Conservation (phyloP, 2,329 filamentous ascomycete genomes). For the Lachnellula occidentalis region DNA sequence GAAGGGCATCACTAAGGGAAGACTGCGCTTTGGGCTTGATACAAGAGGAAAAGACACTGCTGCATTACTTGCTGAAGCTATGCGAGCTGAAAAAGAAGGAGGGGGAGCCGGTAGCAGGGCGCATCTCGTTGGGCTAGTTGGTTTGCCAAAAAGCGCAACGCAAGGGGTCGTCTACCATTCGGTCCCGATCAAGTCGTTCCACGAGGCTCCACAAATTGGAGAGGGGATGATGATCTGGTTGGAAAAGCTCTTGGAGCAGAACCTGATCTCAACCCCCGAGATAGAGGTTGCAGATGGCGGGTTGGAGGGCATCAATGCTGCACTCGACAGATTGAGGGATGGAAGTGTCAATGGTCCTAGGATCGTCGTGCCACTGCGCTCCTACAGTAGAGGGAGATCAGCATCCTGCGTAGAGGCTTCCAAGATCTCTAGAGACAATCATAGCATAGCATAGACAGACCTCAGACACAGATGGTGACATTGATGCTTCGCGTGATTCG, state of each 20-base stretch:
- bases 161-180: conserved; percentile 25
- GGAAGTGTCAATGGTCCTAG: conserved; percentile 64
- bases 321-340: conserved; percentile 58
- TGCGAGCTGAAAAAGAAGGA: conserved; percentile 10
- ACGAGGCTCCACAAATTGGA: conserved; percentile 60
- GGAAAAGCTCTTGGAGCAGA: conserved; percentile 54
- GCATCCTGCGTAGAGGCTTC: neutral
- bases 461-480: too few relatives aligned
- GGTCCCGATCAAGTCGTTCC: conserved; percentile 72
- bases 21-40: conserved; percentile 63
- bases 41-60: conserved; percentile 62
- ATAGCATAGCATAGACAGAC: too few relatives aligned
- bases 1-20: conserved; percentile 48
- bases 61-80: conserved; percentile 38
- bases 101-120: conserved; percentile 27
- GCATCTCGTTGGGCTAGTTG: conserved; percentile 64
- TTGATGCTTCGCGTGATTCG: too few relatives aligned
- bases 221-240: conserved; percentile 60
- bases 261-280: conserved; percentile 53
- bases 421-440: too few relatives aligned
- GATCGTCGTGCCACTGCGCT: conserved; percentile 48
- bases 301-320: conserved; percentile 60
- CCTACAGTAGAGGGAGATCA: neutral
- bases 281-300: conserved; percentile 61
- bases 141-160: conserved; percentile 50